Base-by-base conservation (phyloP, 2,329 filamentous ascomycete species). In the Colletotrichum endophyticum region DNA sequence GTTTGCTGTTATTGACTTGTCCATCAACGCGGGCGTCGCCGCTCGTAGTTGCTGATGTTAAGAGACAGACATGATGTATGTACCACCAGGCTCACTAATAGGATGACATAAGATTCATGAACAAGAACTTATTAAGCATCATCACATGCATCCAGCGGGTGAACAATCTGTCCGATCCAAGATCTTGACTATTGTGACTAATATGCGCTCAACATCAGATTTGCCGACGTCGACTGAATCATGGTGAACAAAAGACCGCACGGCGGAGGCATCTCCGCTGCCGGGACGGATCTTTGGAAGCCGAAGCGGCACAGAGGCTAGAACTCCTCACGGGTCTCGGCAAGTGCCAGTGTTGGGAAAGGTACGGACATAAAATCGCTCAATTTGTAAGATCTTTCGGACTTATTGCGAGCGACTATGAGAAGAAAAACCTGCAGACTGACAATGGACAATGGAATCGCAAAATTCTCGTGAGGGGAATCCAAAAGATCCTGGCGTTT, bases 331-430 rank as follows among this genome's bases (percentile, higher is more conserved):
- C 59, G 49, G 34, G 16, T 28, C 59, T 72, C 67, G 68, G 68
- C 49, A 61, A 44, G 22, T 64, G 59, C 68, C 68, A 30, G 7
- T 32, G 22, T 72, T 28, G 22, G 59, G 59, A n/a, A 16, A 62
- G 19, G 59, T 62, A 6, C 30, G 30, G 30, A 62, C 59, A 34
- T 62, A 59, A 73, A 75, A 72, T 72, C 68, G 72, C 72, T 75
- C 68, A 74, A 16, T 11, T 36, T 25, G 57, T 44, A 44, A n/a
- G 64, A 61, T 22, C 22, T 53, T 72, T 66, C 49, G 61, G 61
- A 34, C 68, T 49, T 72, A 27, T 66, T 66, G 49, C 27, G 22
- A 28, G 25, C 19, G 11, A 36, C 19, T 32, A 62, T 62, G 59
- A 62, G 13, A 36, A 34, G 28, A 32, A 32, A 32, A 32, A 11